These are phyloP conservation scores for Lanzia echinophila DNA, from an alignment of 2,329 filamentous ascomycete species.

Conservation along the genomic window DNA sequence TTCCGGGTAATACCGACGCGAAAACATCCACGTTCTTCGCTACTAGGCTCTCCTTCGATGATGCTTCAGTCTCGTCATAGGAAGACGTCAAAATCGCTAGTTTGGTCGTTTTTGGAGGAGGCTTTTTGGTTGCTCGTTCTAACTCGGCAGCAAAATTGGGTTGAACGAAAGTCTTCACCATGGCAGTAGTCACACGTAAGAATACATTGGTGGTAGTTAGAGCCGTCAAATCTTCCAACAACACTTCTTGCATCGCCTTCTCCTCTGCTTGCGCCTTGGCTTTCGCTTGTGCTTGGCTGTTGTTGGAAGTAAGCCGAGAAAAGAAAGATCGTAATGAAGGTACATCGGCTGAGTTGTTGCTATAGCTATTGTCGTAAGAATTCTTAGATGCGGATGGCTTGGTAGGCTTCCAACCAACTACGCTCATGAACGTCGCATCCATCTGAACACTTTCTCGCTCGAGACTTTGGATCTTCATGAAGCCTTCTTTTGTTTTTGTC, in stretches of 20 bases:
- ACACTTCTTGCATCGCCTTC: constrained; percentile 51
- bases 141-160: constrained; percentile 73
- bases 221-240: constrained; percentile 65
- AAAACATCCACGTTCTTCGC: constrained; percentile 72
- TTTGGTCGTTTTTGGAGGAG: constrained; percentile 79
- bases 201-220: constrained; percentile 75
- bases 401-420: constrained; percentile 74
- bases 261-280: constrained; percentile 57
- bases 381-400: constrained; percentile 27
- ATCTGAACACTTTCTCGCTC: constrained; percentile 86
- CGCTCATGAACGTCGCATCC: constrained; percentile 81
- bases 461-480: constrained; percentile 81
- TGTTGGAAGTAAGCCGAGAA: constrained; percentile 59
- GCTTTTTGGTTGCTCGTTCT: constrained; percentile 94
- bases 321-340: constrained; percentile 74
- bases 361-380: constrained; percentile 34
- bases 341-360: constrained; percentile 41
- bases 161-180: constrained; percentile 68
- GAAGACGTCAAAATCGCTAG: constrained; percentile 87
- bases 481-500: constrained; percentile 72
- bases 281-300: constrained; percentile 43
- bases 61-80: constrained; percentile 70
- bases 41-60: constrained; percentile 38
- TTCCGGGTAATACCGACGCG: constrained; percentile 79
- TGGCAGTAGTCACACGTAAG: constrained; percentile 78